phyloP scores from a whole-genome alignment of 1,284 basidiomycete genomes.

The Anthracocystis setariae region DNA sequence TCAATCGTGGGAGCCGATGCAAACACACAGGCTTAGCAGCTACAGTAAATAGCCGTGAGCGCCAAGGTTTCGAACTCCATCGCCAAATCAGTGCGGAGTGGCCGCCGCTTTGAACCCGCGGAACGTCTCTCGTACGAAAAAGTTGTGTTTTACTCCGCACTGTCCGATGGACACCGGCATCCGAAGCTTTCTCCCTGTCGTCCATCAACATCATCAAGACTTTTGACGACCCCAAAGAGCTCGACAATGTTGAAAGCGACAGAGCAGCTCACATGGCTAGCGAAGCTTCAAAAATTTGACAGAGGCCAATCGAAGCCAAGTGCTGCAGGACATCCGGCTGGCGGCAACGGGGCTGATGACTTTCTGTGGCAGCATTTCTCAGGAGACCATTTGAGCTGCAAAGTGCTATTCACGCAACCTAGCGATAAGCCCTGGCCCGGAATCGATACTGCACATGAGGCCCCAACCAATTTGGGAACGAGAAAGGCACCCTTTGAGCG shows the following conservation, averaged over 20 bases:
- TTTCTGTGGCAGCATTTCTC: conserved; percentile 27
- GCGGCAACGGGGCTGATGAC: neutral
- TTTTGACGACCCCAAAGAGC: neutral
- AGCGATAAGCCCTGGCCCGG: conserved; percentile 9
- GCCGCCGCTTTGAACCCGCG: too few relatives aligned
- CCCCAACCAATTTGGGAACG: neutral
- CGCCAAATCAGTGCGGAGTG: too few relatives aligned
- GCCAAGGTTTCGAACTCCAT: too few relatives aligned
- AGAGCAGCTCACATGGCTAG: conserved; percentile 21
- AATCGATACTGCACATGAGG: neutral
- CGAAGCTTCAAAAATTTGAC: conserved; percentile 15
- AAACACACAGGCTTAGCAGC: neutral
- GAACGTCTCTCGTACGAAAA: too few relatives aligned
- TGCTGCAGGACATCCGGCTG: neutral
- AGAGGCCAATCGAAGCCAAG: conserved; percentile 10
- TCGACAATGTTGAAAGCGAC: conserved; percentile 20
- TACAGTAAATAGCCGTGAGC: neutral
- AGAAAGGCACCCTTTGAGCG: neutral
- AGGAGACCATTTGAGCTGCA: conserved; percentile 23
- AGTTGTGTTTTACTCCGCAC: too few relatives aligned
- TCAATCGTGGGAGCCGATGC: neutral
- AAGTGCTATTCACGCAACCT: conserved; percentile 26
- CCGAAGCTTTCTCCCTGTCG: too few relatives aligned
- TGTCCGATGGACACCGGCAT: too few relatives aligned
- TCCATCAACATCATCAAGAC: too few relatives aligned